Evolutionary conservation across 2,329 filamentous ascomycete genomes (phyloP).

Genomic region (Xylaria digitata): DNA sequence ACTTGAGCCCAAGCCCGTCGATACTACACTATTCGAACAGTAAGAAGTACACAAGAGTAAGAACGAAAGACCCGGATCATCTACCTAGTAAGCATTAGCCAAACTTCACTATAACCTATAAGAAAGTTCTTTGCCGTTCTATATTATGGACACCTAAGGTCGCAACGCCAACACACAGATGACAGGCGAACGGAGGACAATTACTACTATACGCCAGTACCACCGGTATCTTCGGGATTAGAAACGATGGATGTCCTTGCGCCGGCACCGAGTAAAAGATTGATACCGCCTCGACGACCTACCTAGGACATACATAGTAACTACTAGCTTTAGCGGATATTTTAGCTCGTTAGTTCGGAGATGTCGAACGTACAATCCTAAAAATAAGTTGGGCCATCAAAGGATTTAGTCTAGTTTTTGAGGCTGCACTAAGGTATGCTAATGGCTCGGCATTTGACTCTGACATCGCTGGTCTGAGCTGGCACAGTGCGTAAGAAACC

Average conservation of each 20-base stretch:
- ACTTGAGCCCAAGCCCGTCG: not conserved
- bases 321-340: not conserved
- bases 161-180: not conserved
- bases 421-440: conserved; percentile 9
- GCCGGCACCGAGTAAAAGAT: too few species aligned
- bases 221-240: too few species aligned
- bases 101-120: not conserved
- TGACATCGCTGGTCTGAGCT: not conserved
- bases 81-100: conserved; percentile 23
- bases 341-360: not conserved
- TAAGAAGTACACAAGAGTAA: conserved; percentile 15
- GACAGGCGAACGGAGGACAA: too few species aligned
- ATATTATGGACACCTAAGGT: not conserved
- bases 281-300: too few species aligned
- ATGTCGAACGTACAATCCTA: conserved; percentile 20
- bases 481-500: conserved; percentile 2
- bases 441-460: conserved; percentile 10
- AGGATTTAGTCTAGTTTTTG: conserved; percentile 4
- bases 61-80: conserved; percentile 1
- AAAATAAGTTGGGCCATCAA: conserved; percentile 24
- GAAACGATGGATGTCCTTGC: too few species aligned
- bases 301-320: too few species aligned
- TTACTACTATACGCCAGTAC: not conserved
- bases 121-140: not conserved
- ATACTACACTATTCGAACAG: conserved; percentile 18